phyloP scores from a whole-genome alignment of 2,329 filamentous ascomycete species.

The Paecilomyces sp. region DNA sequence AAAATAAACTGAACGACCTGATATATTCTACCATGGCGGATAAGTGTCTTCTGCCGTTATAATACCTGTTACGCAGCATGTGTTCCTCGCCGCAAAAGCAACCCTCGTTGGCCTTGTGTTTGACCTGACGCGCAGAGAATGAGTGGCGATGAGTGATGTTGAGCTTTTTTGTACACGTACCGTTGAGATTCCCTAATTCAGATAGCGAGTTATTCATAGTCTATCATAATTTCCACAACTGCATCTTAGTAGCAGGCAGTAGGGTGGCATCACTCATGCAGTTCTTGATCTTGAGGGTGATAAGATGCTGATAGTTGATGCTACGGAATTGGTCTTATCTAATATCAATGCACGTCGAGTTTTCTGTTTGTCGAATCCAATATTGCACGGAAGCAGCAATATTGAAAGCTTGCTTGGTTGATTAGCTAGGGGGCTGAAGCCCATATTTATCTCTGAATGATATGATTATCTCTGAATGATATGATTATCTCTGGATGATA shows the following conservation, averaged over 20 bases:
- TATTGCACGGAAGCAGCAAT: no score
- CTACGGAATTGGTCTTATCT: no score
- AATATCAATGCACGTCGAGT: no score
- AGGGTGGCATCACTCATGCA: neutral
- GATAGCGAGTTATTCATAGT: neutral
- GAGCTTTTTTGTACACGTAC: neutral
- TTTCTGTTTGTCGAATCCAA: no score
- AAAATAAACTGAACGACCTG: slow-evolving; percentile 13
- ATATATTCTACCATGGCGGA: neutral
- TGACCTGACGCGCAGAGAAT: neutral
- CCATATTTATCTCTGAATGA: no score
- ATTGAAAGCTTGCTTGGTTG: no score
- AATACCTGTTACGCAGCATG: neutral
- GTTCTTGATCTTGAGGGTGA: neutral
- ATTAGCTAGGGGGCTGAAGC: no score
- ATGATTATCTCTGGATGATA: no score
- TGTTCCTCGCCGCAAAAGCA: neutral
- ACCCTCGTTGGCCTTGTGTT: neutral
- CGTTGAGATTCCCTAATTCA: neutral
- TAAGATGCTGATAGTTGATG: no score
- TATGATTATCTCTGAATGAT: no score
- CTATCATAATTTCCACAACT: neutral
- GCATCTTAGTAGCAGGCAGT: neutral
- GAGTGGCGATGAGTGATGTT: neutral
- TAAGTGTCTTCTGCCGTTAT: neutral